Evolutionary conservation across 2,329 filamentous ascomycete species (phyloP).

Genomic region (Fusarium haematococcum): DNA sequence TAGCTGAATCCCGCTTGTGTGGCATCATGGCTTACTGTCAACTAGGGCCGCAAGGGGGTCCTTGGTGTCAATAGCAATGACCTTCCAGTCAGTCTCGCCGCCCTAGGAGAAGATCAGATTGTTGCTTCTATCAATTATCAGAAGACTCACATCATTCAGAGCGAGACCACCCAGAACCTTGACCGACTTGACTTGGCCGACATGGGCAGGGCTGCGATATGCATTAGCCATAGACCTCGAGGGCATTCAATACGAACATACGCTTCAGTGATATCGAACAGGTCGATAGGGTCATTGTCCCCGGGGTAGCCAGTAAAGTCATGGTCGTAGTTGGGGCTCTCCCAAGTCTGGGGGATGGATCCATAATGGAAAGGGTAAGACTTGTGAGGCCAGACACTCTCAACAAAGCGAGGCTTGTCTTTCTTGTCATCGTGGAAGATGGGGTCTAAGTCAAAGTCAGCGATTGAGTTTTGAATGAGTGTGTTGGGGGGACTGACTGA

Average conservation of each 20-base stretch:
- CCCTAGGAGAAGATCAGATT: conserved; percentile 28
- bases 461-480: fast-evolving
- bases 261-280: conserved; percentile 53
- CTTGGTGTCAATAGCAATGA: conserved; percentile 53
- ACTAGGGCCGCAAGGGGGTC: conserved; percentile 53
- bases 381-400: conserved; percentile 58
- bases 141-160: conserved; percentile 49
- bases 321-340: conserved; percentile 55
- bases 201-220: conserved; percentile 40
- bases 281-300: conserved; percentile 57
- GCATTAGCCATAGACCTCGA: background rate
- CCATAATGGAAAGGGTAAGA: conserved; percentile 58
- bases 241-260: background rate
- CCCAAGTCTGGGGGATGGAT: conserved; percentile 59
- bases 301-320: conserved; percentile 52
- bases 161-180: conserved; percentile 56
- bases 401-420: conserved; percentile 52
- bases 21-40: conserved; percentile 43
- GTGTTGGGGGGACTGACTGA: conserved; percentile 45
- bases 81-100: conserved; percentile 55
- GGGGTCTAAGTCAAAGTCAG: conserved; percentile 46
- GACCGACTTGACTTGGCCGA: conserved; percentile 56
- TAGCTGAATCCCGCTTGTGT: background rate
- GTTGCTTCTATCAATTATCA: fast-evolving
- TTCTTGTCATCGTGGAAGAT: conserved; percentile 57